Percentiles rank a stretch among this genome's conserved stretches.
Conservation (phyloP, 495 filamentous ascomycete genomes). For the Tuber brumale region DNA sequence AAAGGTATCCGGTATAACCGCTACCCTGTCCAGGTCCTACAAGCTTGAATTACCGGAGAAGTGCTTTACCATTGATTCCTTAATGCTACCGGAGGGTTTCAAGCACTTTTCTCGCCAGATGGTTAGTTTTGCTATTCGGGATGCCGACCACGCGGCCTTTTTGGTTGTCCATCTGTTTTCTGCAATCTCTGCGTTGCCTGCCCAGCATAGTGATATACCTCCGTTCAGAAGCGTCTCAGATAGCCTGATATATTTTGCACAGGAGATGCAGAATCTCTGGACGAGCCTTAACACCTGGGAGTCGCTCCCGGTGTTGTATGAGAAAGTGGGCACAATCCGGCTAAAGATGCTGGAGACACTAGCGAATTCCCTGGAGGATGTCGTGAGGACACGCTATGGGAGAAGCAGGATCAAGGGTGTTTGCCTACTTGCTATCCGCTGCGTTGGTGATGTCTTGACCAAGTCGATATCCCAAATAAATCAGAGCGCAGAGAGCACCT, state of each 20-base stretch:
- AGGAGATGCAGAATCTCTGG: conserved; percentile 37
- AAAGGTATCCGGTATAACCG: conserved; percentile 27
- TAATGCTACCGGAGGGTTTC: conserved; percentile 20
- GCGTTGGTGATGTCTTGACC: conserved; percentile 25
- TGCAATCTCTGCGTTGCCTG: conserved; percentile 26
- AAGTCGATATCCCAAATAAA: conserved; percentile 16
- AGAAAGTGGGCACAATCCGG: conserved; percentile 20
- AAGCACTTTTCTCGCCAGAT: conserved; percentile 14
- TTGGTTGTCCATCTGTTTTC: conserved; percentile 36
- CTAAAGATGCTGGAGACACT: conserved; percentile 32
- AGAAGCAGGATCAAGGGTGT: conserved; percentile 29
- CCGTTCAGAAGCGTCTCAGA: conserved; percentile 25
- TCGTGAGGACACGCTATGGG: conserved; percentile 24
- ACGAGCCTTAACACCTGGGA: conserved; percentile 33
- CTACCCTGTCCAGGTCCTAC: conserved; percentile 30
- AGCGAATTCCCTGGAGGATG: conserved; percentile 19
- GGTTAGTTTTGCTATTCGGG: conserved; percentile 32
- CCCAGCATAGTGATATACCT: conserved; percentile 14
- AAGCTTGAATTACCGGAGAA: conserved; percentile 37
- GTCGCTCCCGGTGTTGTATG: conserved; percentile 29
- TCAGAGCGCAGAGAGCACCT: conserved; percentile 15
- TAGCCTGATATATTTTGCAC: conserved; percentile 27
- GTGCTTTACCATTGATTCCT: conserved; percentile 30
- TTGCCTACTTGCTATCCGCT: conserved; percentile 33
- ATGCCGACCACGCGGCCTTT: conserved; percentile 31